Evolutionary conservation across 1,284 basidiomycete genomes (phyloP).

Genomic region (Papiliotrema fonsecae): DNA sequence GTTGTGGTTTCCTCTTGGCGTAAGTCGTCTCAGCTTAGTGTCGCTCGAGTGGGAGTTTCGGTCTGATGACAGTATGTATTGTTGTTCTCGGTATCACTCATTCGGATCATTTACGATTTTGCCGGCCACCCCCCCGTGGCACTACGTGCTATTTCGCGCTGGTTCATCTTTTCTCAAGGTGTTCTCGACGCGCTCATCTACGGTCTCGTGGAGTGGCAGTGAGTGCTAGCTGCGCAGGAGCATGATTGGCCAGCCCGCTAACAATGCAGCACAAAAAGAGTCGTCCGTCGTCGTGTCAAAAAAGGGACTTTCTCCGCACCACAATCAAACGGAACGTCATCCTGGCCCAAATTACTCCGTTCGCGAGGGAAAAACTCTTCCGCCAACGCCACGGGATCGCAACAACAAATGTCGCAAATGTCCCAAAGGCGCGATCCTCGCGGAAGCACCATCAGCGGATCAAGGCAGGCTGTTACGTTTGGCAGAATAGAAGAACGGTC

Average conservation of each 20-base stretch:
- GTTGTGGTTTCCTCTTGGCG: conserved; percentile 47
- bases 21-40: conserved; percentile 19
- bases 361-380: background rate
- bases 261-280: conserved; percentile 33
- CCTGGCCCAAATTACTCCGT: background rate
- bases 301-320: conserved; percentile 29
- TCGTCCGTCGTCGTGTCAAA: conserved; percentile 33
- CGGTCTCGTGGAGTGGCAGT: conserved; percentile 48
- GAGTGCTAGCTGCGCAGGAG: conserved; percentile 17
- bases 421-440: background rate
- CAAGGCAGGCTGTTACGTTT: conserved; percentile 3
- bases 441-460: background rate
- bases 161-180: conserved; percentile 48
- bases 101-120: conserved; percentile 49
- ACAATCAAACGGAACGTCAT: background rate
- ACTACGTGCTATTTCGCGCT: conserved; percentile 44
- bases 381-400: background rate
- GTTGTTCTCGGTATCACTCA: conserved; percentile 46
- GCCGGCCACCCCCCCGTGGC: conserved; percentile 27
- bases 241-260: background rate
- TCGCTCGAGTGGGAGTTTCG: background rate
- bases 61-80: conserved; percentile 30
- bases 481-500: conserved; percentile 7
- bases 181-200: conserved; percentile 47
- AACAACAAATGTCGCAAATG: background rate